phyloP scores from a whole-genome alignment of 129 eudicot genomes.

The Deinandra increscens region DNA sequence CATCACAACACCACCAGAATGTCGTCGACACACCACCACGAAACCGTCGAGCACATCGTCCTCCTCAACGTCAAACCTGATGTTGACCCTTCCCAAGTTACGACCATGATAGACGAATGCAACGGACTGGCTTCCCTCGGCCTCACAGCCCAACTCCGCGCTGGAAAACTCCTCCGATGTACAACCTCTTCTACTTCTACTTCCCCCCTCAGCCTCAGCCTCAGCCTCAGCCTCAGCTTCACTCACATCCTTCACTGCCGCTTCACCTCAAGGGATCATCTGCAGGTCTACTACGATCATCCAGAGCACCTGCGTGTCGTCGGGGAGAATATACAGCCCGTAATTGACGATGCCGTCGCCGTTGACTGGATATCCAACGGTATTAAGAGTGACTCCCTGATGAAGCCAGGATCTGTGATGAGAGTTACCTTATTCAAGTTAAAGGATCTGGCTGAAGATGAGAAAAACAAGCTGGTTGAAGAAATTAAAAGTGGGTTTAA shows the following conservation, averaged over 20 bases:
- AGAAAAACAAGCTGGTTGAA: constrained; percentile 35
- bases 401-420: constrained; percentile 48
- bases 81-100: constrained; percentile 36
- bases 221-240: constrained; percentile 47
- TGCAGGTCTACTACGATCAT: constrained; percentile 41
- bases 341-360: constrained; percentile 56
- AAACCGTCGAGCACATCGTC: constrained; percentile 66
- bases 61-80: constrained; percentile 57
- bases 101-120: constrained; percentile 54
- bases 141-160: constrained; percentile 44
- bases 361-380: constrained; percentile 50
- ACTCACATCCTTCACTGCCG: constrained; percentile 72
- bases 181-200: constrained; percentile 32
- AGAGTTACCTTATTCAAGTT: constrained; percentile 49
- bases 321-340: constrained; percentile 20
- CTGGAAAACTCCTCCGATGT: constrained; percentile 41
- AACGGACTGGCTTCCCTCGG: constrained; percentile 42
- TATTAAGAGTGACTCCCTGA: neutral
- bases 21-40: no score
- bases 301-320: constrained; percentile 47
- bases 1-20: no score
- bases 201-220: constrained; percentile 56
- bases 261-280: constrained; percentile 45
- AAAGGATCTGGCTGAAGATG: constrained; percentile 46
- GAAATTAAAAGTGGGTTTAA: constrained; percentile 42